phyloP scores from a whole-genome alignment of 176 grass and related monocot species.

The Phyllostachys edulis region DNA sequence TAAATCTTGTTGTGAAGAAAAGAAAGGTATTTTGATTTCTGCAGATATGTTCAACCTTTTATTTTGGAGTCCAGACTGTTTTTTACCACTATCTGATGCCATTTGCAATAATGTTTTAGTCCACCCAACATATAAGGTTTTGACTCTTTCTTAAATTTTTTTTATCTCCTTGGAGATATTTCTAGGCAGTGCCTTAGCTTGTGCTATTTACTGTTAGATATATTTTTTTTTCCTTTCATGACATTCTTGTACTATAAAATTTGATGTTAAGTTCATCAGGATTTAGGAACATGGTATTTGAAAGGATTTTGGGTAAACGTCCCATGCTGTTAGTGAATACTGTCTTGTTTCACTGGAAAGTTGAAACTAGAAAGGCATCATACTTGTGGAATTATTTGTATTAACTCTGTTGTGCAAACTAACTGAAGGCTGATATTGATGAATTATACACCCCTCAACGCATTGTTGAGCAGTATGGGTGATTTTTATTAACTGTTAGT shows the following conservation, averaged over 20 bases:
- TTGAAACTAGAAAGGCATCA: neutral
- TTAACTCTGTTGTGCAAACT: neutral
- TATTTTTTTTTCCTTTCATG: neutral
- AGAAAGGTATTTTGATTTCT: conserved; percentile 72
- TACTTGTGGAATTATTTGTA: conserved; percentile 8
- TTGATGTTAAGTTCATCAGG: neutral
- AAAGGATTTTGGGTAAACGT: neutral
- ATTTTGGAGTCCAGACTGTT: neutral
- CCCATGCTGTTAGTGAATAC: neutral
- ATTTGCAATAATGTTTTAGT: conserved; percentile 16
- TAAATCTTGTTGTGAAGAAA: conserved; percentile 85
- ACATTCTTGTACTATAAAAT: neutral
- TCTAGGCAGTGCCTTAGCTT: neutral
- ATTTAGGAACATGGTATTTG: neutral
- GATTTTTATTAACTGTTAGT: neutral
- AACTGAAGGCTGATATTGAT: neutral
- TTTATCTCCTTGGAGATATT: neutral
- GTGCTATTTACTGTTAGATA: neutral
- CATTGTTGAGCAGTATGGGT: neutral
- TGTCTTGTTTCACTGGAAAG: conserved; percentile 9
- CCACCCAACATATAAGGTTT: neutral
- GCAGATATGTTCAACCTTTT: neutral
- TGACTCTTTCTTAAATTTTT: neutral
- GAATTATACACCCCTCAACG: neutral
- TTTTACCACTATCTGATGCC: neutral